These are phyloP conservation scores for Hemileia vastatrix DNA, from an alignment of 1,284 basidiomycete species.

Conservation along the genomic window DNA sequence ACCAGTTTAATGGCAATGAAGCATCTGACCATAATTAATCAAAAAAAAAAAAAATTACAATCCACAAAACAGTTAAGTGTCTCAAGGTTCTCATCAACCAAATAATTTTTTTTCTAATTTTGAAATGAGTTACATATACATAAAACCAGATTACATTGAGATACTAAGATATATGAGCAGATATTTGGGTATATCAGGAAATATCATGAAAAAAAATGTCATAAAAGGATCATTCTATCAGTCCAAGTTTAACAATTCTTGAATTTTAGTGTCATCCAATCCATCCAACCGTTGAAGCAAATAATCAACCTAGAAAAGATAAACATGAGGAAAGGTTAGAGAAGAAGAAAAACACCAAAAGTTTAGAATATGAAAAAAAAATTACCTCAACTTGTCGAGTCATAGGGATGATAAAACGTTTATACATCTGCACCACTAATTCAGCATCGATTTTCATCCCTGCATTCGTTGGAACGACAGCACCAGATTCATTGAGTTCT, in stretches of 20 bases:
- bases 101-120: no score
- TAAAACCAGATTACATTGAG: no score
- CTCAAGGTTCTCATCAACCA: no score
- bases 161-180: no score
- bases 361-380: slow-evolving; percentile 5
- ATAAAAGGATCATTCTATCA: no score
- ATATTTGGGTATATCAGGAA: no score
- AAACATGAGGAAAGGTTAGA: neutral
- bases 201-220: no score
- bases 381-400: slow-evolving; percentile 96
- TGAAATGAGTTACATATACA: no score
- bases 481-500: slow-evolving; percentile 52
- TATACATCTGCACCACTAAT: slow-evolving; percentile 82
- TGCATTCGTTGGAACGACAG: slow-evolving; percentile 29
- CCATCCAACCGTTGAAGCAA: slow-evolving; percentile 73
- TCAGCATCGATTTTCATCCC: slow-evolving; percentile 76
- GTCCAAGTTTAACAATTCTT: slow-evolving; percentile 52
- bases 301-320: slow-evolving; percentile 67
- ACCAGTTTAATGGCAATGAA: no score
- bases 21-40: no score
- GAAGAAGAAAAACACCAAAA: neutral
- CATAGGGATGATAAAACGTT: slow-evolving; percentile 88
- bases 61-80: no score
- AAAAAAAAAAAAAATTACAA: no score
- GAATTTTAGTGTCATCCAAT: slow-evolving; percentile 66